Conservation (phyloP, 805 yeast species). For the Zygoascus biomembranicola region DNA sequence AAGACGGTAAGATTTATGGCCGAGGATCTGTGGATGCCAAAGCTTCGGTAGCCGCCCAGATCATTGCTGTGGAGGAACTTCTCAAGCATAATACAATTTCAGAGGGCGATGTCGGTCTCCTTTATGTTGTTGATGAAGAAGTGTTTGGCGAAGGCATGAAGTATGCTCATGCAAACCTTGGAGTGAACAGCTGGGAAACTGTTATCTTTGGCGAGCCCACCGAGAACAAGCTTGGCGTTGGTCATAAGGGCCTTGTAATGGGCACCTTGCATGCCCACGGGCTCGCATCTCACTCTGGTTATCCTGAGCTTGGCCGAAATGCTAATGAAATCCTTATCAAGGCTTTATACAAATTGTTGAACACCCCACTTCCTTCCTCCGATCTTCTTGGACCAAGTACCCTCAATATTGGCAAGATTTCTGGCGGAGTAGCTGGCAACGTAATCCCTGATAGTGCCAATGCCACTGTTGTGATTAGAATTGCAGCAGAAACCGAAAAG, state of each 20-base stretch:
- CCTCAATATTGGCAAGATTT: conserved; percentile 48
- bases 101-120: conserved; percentile 49
- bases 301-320: conserved; percentile 59
- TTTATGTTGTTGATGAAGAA: conserved; percentile 69
- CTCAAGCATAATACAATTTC: conserved; percentile 35
- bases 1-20: conserved; percentile 47
- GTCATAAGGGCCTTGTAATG: conserved; percentile 54
- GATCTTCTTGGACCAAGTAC: conserved; percentile 54
- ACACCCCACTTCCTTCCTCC: conserved; percentile 40
- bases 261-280: conserved; percentile 43
- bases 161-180: conserved; percentile 33
- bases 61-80: conserved; percentile 45
- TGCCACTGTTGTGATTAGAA: conserved; percentile 45
- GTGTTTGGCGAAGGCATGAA: conserved; percentile 58
- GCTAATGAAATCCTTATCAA: conserved; percentile 52
- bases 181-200: conserved; percentile 42
- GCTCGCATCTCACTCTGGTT: conserved; percentile 56
- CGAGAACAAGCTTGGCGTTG: conserved; percentile 56
- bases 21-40: conserved; percentile 69
- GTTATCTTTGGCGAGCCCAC: conserved; percentile 75
- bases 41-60: conserved; percentile 57
- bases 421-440: conserved; percentile 57
- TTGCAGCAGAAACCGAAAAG: conserved; percentile 38
- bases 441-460: conserved; percentile 53
- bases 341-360: conserved; percentile 38